phyloP scores from a whole-genome alignment of 2,329 filamentous ascomycete species.

The Sarocladium brachiariae region DNA sequence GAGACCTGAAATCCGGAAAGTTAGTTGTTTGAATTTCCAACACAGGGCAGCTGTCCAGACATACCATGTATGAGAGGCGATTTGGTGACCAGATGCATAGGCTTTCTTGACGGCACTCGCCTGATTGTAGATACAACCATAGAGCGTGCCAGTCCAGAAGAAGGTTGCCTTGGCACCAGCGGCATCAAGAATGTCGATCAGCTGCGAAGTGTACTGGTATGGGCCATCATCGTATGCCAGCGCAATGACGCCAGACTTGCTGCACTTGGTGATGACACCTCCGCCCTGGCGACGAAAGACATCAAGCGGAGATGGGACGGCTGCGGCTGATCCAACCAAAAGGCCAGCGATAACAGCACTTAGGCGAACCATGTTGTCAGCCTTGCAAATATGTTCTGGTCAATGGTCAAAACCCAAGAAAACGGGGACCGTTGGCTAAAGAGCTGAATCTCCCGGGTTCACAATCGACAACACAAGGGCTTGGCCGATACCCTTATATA shows the following conservation, averaged over 20 bases:
- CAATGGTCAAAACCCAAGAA: no score
- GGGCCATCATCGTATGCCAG: slow-evolving; percentile 50
- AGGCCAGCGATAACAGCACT: slow-evolving; percentile 10
- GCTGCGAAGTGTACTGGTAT: slow-evolving; percentile 38
- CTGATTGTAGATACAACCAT: slow-evolving; percentile 45
- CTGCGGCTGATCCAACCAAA: slow-evolving; percentile 21
- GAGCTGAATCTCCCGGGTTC: background rate
- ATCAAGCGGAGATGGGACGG: slow-evolving; percentile 31
- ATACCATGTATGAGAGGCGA: slow-evolving; percentile 47
- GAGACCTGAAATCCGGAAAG: slow-evolving; percentile 24
- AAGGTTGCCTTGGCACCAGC: slow-evolving; percentile 46
- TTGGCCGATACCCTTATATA: background rate
- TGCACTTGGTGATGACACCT: slow-evolving; percentile 38
- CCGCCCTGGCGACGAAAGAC: slow-evolving; percentile 35
- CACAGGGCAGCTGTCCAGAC: slow-evolving; percentile 5
- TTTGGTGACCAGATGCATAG: slow-evolving; percentile 42
- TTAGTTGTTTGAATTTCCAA: background rate
- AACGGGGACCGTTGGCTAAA: no score
- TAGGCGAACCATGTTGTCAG: slow-evolving; percentile 3
- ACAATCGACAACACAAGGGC: background rate
- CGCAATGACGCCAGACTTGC: slow-evolving; percentile 36
- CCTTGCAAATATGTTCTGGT: background rate
- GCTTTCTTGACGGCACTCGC: slow-evolving; percentile 46
- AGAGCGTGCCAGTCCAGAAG: slow-evolving; percentile 45
- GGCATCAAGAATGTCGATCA: slow-evolving; percentile 43